Evolutionary conservation across 2,329 filamentous ascomycete genomes (phyloP).

Genomic region (Sporothrix mexicana): DNA sequence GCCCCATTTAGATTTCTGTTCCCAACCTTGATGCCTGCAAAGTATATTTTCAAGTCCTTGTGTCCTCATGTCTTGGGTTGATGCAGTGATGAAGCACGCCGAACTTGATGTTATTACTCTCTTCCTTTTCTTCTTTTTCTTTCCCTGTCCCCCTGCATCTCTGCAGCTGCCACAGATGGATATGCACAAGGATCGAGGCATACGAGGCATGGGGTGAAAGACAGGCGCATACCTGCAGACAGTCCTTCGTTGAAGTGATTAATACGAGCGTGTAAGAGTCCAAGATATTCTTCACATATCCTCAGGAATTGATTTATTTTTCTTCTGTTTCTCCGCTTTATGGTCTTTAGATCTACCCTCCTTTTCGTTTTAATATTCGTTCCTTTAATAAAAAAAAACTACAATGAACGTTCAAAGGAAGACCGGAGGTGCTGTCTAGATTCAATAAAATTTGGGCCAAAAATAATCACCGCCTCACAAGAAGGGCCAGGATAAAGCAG

Average conservation of each 20-base stretch:
- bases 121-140: no score
- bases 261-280: background rate
- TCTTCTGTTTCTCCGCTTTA: background rate
- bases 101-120: no score
- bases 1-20: background rate
- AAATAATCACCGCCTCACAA: background rate
- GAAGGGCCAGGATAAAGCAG: background rate
- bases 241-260: background rate
- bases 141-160: background rate
- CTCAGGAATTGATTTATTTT: no score
- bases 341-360: no score
- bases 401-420: no score
- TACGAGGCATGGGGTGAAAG: background rate
- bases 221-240: background rate
- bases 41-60: no score
- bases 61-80: background rate
- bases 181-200: background rate
- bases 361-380: no score
- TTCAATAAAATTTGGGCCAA: background rate
- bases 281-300: no score
- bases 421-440: background rate
- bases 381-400: no score
- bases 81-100: background rate
- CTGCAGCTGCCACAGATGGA: background rate
- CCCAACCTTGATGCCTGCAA: background rate